Evolutionary conservation across 805 yeast genomes (phyloP), one percentile per base, ranked within the genome.

Genomic region (Pichia phayaonensis): DNA sequence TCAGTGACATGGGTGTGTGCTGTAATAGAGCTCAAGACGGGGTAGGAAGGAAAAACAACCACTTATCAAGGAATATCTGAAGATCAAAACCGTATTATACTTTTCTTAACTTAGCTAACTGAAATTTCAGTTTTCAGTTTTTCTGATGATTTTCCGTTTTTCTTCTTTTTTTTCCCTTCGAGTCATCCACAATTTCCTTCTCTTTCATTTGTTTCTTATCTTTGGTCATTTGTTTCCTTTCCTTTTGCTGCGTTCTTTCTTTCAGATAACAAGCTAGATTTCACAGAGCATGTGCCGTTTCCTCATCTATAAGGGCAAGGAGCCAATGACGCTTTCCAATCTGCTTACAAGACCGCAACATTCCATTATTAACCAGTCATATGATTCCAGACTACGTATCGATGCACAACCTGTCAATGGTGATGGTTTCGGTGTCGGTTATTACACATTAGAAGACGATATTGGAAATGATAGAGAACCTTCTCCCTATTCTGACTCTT

Each of bases 371-470:
- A 92, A 92, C 65, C 99, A 94, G 63, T 87, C 96, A 2, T 94
- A 86, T 62, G 99, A 94, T 64, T 83, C 94, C 40, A 70, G 99
- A 45, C 73, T 94, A 40, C 74, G 99, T 50, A 73, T 94, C 18
- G 98, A 94, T 62, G 83, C 81, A 69, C 72, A 96, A 47, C 98
- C 99, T 2, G 88, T 94, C 58, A 94, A 94, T 65, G 99, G 99
- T 41, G 99, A 94, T 67, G 99, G 99, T 0, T 94, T 94, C 66
- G 99, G 99, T 2, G 92, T 94, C 22, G 98, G 98, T 0, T 94
- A 94, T 69, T 94, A 94, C 63, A 74, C 82, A 4, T 59, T 71
- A n/a, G 85, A 79, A 43, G 83, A 79, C 45, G 67, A 65, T 12
- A n/a, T 39, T 39, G 24, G 20, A 36, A 22, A 36, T n/a, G 8